Base-by-base conservation (phyloP, 495 filamentous ascomycete genomes). In the Xylaria castorea region DNA sequence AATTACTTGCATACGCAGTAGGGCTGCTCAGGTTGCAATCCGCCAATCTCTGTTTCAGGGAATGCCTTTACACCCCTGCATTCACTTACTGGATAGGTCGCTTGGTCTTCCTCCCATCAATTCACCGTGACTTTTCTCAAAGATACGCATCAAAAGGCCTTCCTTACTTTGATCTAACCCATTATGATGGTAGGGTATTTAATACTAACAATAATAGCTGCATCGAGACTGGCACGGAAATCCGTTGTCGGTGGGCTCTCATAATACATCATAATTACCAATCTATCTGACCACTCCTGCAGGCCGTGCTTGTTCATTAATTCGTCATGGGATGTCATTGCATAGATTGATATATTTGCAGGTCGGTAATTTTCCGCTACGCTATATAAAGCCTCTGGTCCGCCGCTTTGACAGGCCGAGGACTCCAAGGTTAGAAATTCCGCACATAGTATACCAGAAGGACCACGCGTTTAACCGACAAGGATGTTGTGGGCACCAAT, bases 1-100 rank as follows among this genome's bases (percentile, higher is more conserved):
- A 46, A 68, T 68, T 68, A 68, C 66, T 36, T 68, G 66, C 66
- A 68, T 68, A n/a, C n/a, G n/a, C n/a, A n/a, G n/a, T n/a, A 68
- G 50, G 66, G 66, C 66, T 68, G 36, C 36, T 57, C 11, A 42
- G 30, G 34, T 22, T 53, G 8, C 46, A 53, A 50, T 51, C 27
- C 20, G 48, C 7, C 25, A 36, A 7, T 53, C 5, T 32, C 20
- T 27, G 25, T n/a, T 51, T 18, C 30, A 5, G 27, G 30, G 16
- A 30, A 40, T 65, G 58, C 38, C 38, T 48, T 46, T 46, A 65
- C 12, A 51, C 30, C 64, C 64, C 7, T 67, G 27, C 46, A 51
- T 67, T 67, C 32, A 53, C 16, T 25, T 30, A 67, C 27, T 38
- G 32, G 32, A 14, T 67, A n/a, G 18, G 25, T 5, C 61, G 9